Conservation (phyloP, 306 rosid species). For the Begonia fuchsioides region DNA sequence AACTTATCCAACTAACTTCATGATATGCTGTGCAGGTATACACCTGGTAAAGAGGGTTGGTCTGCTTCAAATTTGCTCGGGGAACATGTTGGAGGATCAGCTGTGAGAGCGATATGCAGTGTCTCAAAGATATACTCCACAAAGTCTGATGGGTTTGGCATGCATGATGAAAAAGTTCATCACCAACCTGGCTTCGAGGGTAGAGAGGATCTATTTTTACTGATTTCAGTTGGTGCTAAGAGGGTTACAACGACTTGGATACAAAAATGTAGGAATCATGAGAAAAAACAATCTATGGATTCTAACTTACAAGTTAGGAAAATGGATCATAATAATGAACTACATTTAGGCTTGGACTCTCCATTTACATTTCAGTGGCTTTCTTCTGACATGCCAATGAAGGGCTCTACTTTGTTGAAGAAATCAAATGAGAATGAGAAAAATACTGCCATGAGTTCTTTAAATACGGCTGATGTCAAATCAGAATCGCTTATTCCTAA, state of each 20-base stretch:
- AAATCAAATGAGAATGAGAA: conserved; percentile 16
- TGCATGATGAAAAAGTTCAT: conserved; percentile 13
- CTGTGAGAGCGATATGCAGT: conserved; percentile 76
- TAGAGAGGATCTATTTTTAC: conserved; percentile 38
- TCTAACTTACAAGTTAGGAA: conserved; percentile 19
- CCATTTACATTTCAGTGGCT: conserved; percentile 94
- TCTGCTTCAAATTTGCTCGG: conserved; percentile 78
- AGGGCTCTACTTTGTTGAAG: conserved; percentile 28
- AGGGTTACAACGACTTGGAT: conserved; percentile 92
- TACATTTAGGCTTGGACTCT: conserved; percentile 24
- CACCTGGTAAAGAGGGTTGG: conserved; percentile 56
- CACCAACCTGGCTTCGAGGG: conserved; percentile 17
- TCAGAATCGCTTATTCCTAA: conserved; percentile 17
- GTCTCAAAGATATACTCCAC: conserved; percentile 48
- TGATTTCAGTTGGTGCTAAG: conserved; percentile 94
- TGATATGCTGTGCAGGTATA: conserved; percentile 44
- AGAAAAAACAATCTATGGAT: conserved; percentile 19
- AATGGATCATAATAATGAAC: conserved; percentile 16
- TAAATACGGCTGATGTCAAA: conserved; percentile 18
- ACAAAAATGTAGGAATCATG: conserved; percentile 32
- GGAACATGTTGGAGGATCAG: conserved; percentile 97
- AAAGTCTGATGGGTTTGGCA: conserved; percentile 20
- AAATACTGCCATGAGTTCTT: conserved; percentile 19
- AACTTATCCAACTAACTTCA: conserved; percentile 3
- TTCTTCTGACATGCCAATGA: conserved; percentile 88